Evolutionary conservation across 2,329 filamentous ascomycete species (phyloP).

Genomic region (Colletotrichum gloeosporioides): DNA sequence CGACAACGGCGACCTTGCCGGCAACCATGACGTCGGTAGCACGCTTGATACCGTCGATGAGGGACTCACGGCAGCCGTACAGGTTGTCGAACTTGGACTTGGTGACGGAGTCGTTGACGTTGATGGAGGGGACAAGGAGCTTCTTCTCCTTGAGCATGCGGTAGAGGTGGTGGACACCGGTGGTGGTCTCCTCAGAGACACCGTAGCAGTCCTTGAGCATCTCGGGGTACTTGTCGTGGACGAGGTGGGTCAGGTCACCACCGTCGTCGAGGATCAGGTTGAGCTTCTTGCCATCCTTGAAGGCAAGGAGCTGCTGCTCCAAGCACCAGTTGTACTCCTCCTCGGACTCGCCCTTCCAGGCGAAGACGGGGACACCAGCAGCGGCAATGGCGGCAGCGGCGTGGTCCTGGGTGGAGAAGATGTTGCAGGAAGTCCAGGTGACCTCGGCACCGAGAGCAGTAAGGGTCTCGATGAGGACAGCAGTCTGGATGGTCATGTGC

Average conservation of each 20-base stretch:
- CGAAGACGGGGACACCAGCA: slow-evolving; percentile 83
- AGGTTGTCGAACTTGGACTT: slow-evolving; percentile 99
- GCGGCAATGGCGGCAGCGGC: slow-evolving; percentile 97
- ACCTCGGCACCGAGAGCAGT: slow-evolving; percentile 94
- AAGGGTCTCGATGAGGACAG: slow-evolving; percentile 98
- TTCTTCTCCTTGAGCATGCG: slow-evolving; percentile 91
- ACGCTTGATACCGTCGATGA: slow-evolving; percentile 99
- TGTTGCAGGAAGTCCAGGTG: slow-evolving; percentile 99
- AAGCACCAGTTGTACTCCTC: slow-evolving; percentile 99
- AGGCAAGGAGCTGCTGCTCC: slow-evolving; percentile 95
- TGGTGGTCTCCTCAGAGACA: slow-evolving; percentile 99
- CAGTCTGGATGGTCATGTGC: slow-evolving; percentile 99
- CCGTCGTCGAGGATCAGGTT: slow-evolving; percentile 99
- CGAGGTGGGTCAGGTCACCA: slow-evolving; percentile 93
- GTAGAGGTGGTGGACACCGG: slow-evolving; percentile 99
- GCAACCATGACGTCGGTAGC: slow-evolving; percentile 99
- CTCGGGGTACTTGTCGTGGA: slow-evolving; percentile 98
- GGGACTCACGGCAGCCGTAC: slow-evolving; percentile 98
- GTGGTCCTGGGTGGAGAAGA: slow-evolving; percentile 99
- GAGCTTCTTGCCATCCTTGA: slow-evolving; percentile 95
- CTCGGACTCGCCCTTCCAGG: slow-evolving; percentile 91
- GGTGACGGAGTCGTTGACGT: slow-evolving; percentile 99
- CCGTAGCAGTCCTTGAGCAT: slow-evolving; percentile 98
- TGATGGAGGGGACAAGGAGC: slow-evolving; percentile 94
- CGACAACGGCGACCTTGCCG: slow-evolving; percentile 97